A percentile compares a stretch with the other conserved stretches of the same genome.
Conservation (phyloP, 2,329 filamentous ascomycete genomes). For the Aspergillus sp. region DNA sequence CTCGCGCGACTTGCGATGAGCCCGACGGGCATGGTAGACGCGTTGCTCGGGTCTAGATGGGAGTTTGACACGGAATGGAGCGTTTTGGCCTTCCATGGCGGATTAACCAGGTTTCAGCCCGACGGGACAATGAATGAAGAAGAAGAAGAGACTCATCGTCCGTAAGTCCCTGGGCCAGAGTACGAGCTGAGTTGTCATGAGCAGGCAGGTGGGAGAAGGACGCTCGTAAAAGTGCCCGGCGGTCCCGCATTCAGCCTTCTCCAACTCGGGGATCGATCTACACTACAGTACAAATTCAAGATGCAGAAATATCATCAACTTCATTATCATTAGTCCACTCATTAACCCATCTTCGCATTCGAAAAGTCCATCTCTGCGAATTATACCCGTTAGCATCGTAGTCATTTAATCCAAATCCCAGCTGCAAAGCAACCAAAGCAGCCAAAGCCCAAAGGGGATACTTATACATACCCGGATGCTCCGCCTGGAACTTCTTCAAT, state of each 20-base stretch:
- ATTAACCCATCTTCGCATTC: slow-evolving; percentile 60
- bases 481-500: slow-evolving; percentile 84
- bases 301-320: slow-evolving; percentile 20
- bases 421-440: neutral
- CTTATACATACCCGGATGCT: slow-evolving; percentile 57
- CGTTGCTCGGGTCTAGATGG: slow-evolving; percentile 16
- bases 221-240: neutral
- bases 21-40: slow-evolving; percentile 29
- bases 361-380: slow-evolving; percentile 65
- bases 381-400: slow-evolving; percentile 1
- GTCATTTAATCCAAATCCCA: neutral
- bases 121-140: neutral
- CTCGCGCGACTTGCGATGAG: slow-evolving; percentile 36
- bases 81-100: slow-evolving; percentile 24
- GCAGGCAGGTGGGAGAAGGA: neutral
- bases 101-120: neutral
- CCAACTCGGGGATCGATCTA: neutral
- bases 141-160: neutral
- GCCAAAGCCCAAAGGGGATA: neutral
- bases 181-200: no score
- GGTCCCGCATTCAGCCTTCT: neutral
- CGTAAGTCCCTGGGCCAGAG: neutral
- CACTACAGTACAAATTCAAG: neutral
- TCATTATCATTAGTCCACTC: neutral
- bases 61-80: slow-evolving; percentile 26